Evolutionary conservation across 345 rosid genomes (phyloP).

Genomic region (Populus ilicifolia): DNA sequence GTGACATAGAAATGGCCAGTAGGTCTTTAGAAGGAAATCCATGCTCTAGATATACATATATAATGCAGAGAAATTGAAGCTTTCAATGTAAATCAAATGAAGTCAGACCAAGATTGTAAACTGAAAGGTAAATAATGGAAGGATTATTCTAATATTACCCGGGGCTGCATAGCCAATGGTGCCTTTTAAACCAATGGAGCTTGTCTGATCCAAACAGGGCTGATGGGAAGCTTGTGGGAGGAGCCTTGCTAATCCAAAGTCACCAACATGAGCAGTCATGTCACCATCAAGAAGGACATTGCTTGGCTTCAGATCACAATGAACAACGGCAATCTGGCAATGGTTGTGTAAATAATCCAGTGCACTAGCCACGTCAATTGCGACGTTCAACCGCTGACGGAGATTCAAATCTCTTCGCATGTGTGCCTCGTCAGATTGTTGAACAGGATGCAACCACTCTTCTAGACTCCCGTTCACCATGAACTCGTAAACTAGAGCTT

Average conservation of each 20-base stretch:
- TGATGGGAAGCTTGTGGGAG: neutral
- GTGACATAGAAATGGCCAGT: too few relatives aligned
- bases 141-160: neutral
- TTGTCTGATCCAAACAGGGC: neutral
- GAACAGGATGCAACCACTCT: neutral
- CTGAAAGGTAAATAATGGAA: neutral
- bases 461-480: constrained; percentile 9
- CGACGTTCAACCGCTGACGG: neutral
- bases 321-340: neutral
- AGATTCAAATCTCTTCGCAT: neutral
- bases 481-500: constrained; percentile 4
- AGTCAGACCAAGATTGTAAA: neutral
- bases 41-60: too few relatives aligned
- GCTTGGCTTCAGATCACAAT: neutral
- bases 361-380: neutral
- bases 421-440: neutral
- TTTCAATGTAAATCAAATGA: neutral
- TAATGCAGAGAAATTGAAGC: too few relatives aligned
- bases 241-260: constrained; percentile 6
- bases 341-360: neutral
- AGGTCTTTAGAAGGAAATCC: too few relatives aligned
- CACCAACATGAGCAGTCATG: neutral
- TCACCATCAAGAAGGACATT: neutral
- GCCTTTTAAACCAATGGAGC: neutral
- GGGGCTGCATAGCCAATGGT: constrained; percentile 6